Percentiles rank a stretch among this genome's conserved stretches.
Evolutionary conservation across 2,329 filamentous ascomycete species (phyloP).

Genomic region (Arachnopeziza araneosa): DNA sequence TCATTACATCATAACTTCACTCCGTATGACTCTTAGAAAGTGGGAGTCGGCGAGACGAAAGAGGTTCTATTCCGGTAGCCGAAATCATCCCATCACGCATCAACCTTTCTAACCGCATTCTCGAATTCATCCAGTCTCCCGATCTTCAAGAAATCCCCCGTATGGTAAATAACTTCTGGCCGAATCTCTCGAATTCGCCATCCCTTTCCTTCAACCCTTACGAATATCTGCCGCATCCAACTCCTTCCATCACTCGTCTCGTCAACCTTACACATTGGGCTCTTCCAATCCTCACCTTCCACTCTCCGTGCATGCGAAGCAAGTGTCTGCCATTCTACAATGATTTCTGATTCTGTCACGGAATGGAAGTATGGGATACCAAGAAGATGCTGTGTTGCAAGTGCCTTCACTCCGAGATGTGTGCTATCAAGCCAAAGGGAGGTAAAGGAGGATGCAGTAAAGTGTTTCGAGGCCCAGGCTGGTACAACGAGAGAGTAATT

Average conservation of each 20-base stretch:
- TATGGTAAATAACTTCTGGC: slow-evolving; percentile 19
- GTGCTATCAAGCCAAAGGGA: slow-evolving; percentile 12
- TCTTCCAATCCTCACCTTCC: slow-evolving; percentile 14
- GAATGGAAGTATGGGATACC: slow-evolving; percentile 23
- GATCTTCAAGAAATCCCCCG: slow-evolving; percentile 14
- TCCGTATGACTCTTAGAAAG: background rate
- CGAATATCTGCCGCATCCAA: slow-evolving; percentile 17
- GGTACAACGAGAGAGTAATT: slow-evolving; percentile 16
- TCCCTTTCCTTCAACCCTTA: slow-evolving; percentile 11
- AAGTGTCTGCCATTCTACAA: slow-evolving; percentile 26
- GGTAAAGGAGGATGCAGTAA: slow-evolving; percentile 14
- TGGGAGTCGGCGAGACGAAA: background rate
- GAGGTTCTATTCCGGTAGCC: background rate
- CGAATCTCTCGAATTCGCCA: slow-evolving; percentile 16
- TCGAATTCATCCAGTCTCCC: slow-evolving; percentile 13
- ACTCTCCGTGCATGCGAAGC: slow-evolving; percentile 20
- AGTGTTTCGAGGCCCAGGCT: slow-evolving; percentile 11
- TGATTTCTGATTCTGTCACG: slow-evolving; percentile 17
- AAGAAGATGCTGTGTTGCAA: slow-evolving; percentile 24
- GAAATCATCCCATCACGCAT: background rate
- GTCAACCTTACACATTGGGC: slow-evolving; percentile 17
- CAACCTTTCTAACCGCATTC: background rate
- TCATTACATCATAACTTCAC: background rate
- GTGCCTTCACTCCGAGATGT: slow-evolving; percentile 15
- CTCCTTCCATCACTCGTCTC: slow-evolving; percentile 17